Evolutionary conservation across 495 filamentous ascomycete species (phyloP).

Genomic region (Tuber borchii): DNA sequence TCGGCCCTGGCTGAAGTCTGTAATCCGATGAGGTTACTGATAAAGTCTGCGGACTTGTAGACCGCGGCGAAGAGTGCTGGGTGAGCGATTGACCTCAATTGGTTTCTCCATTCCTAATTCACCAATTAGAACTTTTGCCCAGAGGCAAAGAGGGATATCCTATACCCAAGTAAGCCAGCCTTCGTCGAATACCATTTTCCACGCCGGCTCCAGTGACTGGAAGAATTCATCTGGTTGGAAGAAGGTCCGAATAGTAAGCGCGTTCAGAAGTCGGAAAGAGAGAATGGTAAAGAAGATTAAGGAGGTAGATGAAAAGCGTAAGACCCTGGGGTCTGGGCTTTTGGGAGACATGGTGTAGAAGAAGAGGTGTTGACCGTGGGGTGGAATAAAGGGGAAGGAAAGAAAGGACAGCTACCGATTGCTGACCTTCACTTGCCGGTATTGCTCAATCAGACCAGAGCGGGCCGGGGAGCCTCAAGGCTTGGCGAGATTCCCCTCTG

Average conservation of each 20-base stretch:
- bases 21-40: slow-evolving; percentile 50
- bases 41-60: slow-evolving; percentile 57
- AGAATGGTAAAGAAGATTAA: slow-evolving; percentile 58
- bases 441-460: neutral
- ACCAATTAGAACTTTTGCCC: neutral
- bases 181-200: slow-evolving; percentile 82
- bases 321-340: slow-evolving; percentile 6
- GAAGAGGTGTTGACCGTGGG: neutral
- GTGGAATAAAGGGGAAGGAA: neutral
- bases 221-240: slow-evolving; percentile 99
- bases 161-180: slow-evolving; percentile 95
- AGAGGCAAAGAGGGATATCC: slow-evolving; percentile 7
- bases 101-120: slow-evolving; percentile 81
- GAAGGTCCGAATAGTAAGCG: slow-evolving; percentile 80
- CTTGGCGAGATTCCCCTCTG: neutral
- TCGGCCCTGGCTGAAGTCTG: slow-evolving; percentile 52
- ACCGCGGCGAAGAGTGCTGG: slow-evolving; percentile 72
- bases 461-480: neutral
- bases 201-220: slow-evolving; percentile 91
- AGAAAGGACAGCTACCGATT: neutral
- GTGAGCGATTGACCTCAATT: slow-evolving; percentile 87
- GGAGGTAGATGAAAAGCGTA: slow-evolving; percentile 33
- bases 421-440: neutral
- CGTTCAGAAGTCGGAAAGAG: slow-evolving; percentile 74
- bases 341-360: slow-evolving; percentile 17